Conservation (phyloP, 768 basidiomycete species). For the Mycena belliarum region DNA sequence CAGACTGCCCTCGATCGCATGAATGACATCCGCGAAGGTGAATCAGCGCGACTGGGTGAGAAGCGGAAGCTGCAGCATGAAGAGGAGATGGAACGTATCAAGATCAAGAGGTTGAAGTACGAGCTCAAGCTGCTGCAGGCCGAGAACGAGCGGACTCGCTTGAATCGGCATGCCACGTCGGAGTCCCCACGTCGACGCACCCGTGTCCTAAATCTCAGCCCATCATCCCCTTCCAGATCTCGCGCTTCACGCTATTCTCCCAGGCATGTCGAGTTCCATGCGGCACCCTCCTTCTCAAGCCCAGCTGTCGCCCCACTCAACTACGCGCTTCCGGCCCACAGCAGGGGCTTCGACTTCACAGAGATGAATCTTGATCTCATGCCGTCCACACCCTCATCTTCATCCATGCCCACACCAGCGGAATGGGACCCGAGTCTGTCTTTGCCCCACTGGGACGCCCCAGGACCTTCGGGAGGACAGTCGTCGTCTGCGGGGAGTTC, state of each 20-base stretch:
- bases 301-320: no score
- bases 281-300: no score
- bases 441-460: no score
- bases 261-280: background rate
- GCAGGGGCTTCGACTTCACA: no score
- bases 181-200: background rate
- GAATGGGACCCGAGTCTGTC: no score
- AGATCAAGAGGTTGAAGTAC: constrained; percentile 1
- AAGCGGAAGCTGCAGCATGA: constrained; percentile 4
- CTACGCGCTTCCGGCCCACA: no score
- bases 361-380: no score
- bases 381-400: no score
- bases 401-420: no score
- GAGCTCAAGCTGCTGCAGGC: constrained; percentile 1
- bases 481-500: no score
- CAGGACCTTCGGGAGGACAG: no score
- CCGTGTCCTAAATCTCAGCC: background rate
- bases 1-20: background rate
- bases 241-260: background rate
- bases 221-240: background rate
- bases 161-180: background rate
- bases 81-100: constrained; percentile 6
- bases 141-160: background rate
- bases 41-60: background rate
- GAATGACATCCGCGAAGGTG: background rate